These are phyloP conservation scores for Rostrohypoxylon terebratum DNA, from an alignment of 495 filamentous ascomycete genomes.

Conservation along the genomic window DNA sequence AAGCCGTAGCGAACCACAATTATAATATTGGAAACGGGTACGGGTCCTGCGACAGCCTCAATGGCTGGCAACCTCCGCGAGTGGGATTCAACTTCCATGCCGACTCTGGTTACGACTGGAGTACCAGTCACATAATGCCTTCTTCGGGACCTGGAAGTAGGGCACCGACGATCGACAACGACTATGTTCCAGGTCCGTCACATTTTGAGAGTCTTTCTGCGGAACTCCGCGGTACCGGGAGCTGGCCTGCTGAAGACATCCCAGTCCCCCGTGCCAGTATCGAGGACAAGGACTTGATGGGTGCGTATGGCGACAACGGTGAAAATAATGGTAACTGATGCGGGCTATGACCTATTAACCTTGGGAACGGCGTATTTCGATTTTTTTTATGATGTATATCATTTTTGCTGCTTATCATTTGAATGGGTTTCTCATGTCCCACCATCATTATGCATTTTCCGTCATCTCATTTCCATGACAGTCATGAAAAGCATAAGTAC, in stretches of 20 bases:
- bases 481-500: slow-evolving; percentile 13
- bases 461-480: not conserved
- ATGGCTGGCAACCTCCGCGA: slow-evolving; percentile 23
- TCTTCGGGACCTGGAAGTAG: slow-evolving; percentile 7
- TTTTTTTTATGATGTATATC: not conserved
- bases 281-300: slow-evolving; percentile 22
- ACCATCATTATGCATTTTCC: not conserved
- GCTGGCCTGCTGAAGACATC: slow-evolving; percentile 18
- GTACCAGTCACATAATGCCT: slow-evolving; percentile 6
- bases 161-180: slow-evolving; percentile 13
- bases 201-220: not conserved
- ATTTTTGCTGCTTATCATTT: not conserved
- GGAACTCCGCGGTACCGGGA: slow-evolving; percentile 27
- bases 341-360: not conserved
- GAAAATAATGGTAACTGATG: not conserved
- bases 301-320: not conserved
- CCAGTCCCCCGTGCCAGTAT: slow-evolving; percentile 23
- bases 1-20: slow-evolving; percentile 34
- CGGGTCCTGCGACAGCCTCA: slow-evolving; percentile 24
- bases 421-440: not conserved
- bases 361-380: slow-evolving; percentile 9
- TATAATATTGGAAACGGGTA: not conserved
- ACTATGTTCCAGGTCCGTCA: slow-evolving; percentile 19
- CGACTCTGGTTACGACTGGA: slow-evolving; percentile 19
- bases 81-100: slow-evolving; percentile 1